Evolutionary conservation across 495 filamentous ascomycete species (phyloP).

Genomic region (Xylaria venustula): DNA sequence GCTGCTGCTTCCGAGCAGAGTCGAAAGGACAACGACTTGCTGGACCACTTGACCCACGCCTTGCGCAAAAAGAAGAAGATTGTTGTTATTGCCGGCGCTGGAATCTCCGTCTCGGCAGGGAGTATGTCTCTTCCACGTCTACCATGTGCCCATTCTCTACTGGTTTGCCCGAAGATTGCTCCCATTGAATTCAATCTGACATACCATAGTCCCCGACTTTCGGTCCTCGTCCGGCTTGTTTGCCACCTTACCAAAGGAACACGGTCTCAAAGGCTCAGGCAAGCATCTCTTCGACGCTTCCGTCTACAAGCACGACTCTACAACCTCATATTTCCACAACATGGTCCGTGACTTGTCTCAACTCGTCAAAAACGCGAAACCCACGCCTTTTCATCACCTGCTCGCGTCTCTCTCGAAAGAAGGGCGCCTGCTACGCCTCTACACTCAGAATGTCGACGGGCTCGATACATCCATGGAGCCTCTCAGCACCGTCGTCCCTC

Average conservation of each 20-base stretch:
- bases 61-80: slow-evolving; percentile 90
- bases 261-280: slow-evolving; percentile 88
- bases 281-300: slow-evolving; percentile 97
- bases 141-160: slow-evolving; percentile 15
- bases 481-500: slow-evolving; percentile 71
- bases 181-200: neutral
- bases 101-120: slow-evolving; percentile 93
- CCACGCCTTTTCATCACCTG: slow-evolving; percentile 91
- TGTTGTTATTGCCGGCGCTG: slow-evolving; percentile 92
- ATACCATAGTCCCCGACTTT: slow-evolving; percentile 82
- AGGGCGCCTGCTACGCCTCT: slow-evolving; percentile 85
- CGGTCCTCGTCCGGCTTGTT: slow-evolving; percentile 89
- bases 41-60: slow-evolving; percentile 70
- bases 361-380: slow-evolving; percentile 68
- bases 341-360: slow-evolving; percentile 89
- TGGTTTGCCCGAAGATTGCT: neutral
- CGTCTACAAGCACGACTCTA: slow-evolving; percentile 85
- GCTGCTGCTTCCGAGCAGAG: slow-evolving; percentile 38
- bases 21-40: slow-evolving; percentile 46
- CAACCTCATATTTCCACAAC: slow-evolving; percentile 86
- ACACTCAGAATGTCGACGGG: slow-evolving; percentile 94
- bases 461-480: slow-evolving; percentile 85
- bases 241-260: slow-evolving; percentile 73
- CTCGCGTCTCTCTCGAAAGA: slow-evolving; percentile 87
- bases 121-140: too few relatives aligned